Conservation (phyloP, 257 asterid species). For the Primulina huaijiensis region DNA sequence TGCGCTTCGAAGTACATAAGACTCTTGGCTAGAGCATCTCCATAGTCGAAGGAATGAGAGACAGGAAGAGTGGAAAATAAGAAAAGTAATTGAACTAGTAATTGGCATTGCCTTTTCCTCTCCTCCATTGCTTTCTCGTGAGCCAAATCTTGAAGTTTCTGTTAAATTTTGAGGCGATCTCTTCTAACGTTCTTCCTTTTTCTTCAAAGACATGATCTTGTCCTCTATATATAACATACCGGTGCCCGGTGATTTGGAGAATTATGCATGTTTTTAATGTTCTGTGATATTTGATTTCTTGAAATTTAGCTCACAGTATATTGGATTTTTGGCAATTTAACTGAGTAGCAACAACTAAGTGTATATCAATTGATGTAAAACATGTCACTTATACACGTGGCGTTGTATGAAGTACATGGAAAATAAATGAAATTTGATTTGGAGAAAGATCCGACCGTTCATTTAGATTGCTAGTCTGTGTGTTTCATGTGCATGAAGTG, state of each 20-base stretch:
- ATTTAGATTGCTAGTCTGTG: neutral
- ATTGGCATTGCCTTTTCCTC: neutral
- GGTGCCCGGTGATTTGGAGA: neutral
- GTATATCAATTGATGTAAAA: neutral
- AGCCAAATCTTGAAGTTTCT: neutral
- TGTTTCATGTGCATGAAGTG: conserved; percentile 23
- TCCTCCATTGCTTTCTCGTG: conserved; percentile 4
- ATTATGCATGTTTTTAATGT: neutral
- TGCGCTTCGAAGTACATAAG: conserved; percentile 89
- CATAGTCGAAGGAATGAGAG: conserved; percentile 12
- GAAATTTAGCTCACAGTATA: neutral
- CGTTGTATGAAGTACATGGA: neutral
- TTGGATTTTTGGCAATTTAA: neutral
- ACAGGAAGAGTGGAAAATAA: conserved; percentile 9
- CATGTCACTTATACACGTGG: neutral
- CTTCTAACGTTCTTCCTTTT: neutral
- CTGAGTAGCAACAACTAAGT: neutral
- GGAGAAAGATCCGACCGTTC: neutral
- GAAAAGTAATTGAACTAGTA: neutral
- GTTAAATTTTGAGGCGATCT: too few species aligned
- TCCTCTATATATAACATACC: conserved; percentile 7
- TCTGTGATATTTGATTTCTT: neutral
- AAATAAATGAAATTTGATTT: neutral
- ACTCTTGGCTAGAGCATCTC: conserved; percentile 76
- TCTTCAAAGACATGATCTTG: conserved; percentile 4